Evolutionary conservation across 306 rosid genomes (phyloP), one percentile per base, ranked within the genome.

Genomic region (Gleditsia sinensis): DNA sequence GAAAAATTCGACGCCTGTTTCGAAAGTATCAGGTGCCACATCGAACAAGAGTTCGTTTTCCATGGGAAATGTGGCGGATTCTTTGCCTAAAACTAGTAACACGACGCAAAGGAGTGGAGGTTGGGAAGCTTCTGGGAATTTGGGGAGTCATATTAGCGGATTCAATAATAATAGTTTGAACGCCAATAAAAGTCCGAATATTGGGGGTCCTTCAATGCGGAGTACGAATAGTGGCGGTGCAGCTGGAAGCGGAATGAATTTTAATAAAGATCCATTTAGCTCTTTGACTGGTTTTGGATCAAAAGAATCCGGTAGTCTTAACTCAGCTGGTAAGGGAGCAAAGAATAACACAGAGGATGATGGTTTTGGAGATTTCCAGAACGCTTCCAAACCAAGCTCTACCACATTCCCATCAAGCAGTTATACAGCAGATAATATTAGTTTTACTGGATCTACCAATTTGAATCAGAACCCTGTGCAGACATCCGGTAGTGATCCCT

Each of bases 321-420:
- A 88, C 80, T 82, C 97, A n/a, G 77, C 87, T 25, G 86, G 77
- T 43, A 86, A 83, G 72, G 55, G 56, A 12, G 42, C 16, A 11
- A 82, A 81, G 77, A 50, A 33, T 68, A 77, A 74, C 8, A 30
- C 56, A 5, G 67, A 45, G 33, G 81, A 83, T 75, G 87, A 83
- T 75, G 82, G 75, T 69, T 95, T 92, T 88, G 98, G 99, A 40
- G 88, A 87, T 85, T 92, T 95, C 76, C 92, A 80, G 77, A 87
- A 88, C 83, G 92, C 91, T 60, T 55, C 92, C n/a, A 87, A 87
- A 75, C 77, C 92, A 34, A 85, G 72, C 86, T 30, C 75, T 9
- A 23, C 70, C 3, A 12, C 88, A 4, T 91, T 83, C 67, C 77
- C 90, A 6, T 74, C 86, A 0, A 76, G 77, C 39, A 83, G 55